Conservation (phyloP, 257 asterid species). For the Vinca minor region DNA sequence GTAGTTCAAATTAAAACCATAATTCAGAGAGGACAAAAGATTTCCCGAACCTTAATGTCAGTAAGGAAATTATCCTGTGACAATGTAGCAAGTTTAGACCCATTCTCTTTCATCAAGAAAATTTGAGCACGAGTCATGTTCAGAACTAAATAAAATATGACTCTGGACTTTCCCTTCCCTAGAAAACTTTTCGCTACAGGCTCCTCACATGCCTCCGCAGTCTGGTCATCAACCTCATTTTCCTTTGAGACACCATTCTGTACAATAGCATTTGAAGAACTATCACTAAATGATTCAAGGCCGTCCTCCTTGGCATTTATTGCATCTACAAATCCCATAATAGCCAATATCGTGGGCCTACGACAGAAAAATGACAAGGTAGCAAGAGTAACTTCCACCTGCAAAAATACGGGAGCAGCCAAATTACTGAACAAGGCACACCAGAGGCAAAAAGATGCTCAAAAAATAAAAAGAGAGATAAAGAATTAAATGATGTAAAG, state of each 20-base stretch:
- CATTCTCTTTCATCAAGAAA: slow-evolving; percentile 83
- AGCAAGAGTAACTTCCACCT: slow-evolving; percentile 88
- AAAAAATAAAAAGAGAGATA: slow-evolving; percentile 7
- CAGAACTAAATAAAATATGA: slow-evolving; percentile 56
- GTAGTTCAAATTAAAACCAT: slow-evolving; percentile 3
- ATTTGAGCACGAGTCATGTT: slow-evolving; percentile 97
- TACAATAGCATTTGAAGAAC: slow-evolving; percentile 39
- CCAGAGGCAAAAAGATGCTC: not conserved
- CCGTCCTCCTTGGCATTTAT: slow-evolving; percentile 48
- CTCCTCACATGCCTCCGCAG: slow-evolving; percentile 57
- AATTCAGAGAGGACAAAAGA: slow-evolving; percentile 12
- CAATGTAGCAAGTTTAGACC: slow-evolving; percentile 71
- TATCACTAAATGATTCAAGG: slow-evolving; percentile 42
- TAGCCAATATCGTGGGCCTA: slow-evolving; percentile 82
- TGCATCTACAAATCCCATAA: slow-evolving; percentile 64
- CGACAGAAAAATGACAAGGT: slow-evolving; percentile 90
- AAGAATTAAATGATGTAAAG: slow-evolving; percentile 12
- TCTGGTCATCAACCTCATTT: slow-evolving; percentile 30
- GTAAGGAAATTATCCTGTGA: slow-evolving; percentile 82
- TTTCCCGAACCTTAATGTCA: slow-evolving; percentile 60
- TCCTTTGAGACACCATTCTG: slow-evolving; percentile 27
- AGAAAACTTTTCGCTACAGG: slow-evolving; percentile 61
- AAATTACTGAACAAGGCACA: not conserved
- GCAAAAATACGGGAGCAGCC: slow-evolving; percentile 18
- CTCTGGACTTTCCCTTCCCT: slow-evolving; percentile 91